Evolutionary conservation across 2,329 filamentous ascomycete genomes (phyloP).

Genomic region (Sclerotinia minor): DNA sequence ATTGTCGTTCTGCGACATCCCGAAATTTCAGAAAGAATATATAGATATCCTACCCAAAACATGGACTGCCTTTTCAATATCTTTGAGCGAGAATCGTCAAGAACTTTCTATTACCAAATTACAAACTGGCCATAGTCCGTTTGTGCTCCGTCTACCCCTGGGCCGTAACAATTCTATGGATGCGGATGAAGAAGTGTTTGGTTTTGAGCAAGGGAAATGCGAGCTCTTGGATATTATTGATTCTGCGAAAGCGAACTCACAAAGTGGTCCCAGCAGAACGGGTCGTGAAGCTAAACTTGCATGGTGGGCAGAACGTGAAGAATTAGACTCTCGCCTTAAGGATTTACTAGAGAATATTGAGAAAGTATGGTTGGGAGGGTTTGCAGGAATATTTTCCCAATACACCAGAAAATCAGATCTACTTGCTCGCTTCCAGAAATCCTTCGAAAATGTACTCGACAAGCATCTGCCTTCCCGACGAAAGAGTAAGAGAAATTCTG

Average conservation of each 20-base stretch:
- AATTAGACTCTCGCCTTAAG: conserved; percentile 73
- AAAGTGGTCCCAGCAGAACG: conserved; percentile 69
- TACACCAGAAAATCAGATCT: conserved; percentile 62
- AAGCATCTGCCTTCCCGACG: conserved; percentile 82
- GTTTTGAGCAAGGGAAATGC: conserved; percentile 74
- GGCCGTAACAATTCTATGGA: conserved; percentile 79
- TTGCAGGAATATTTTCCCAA: conserved; percentile 89
- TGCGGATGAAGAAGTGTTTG: conserved; percentile 76
- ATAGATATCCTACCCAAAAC: conserved; percentile 78
- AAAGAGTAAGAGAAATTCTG: conserved; percentile 56
- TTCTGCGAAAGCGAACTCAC: conserved; percentile 79
- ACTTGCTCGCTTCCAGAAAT: conserved; percentile 72
- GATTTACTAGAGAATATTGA: conserved; percentile 84
- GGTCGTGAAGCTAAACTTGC: conserved; percentile 73
- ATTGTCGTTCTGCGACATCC: conserved; percentile 48
- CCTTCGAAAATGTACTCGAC: conserved; percentile 76
- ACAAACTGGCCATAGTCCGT: conserved; percentile 71
- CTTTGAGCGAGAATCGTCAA: conserved; percentile 75
- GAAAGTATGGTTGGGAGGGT: conserved; percentile 91
- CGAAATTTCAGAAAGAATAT: conserved; percentile 74
- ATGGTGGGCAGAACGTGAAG: conserved; percentile 89
- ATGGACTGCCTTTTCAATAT: conserved; percentile 86
- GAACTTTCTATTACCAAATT: conserved; percentile 91
- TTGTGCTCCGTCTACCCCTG: conserved; percentile 83
- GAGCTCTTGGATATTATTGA: conserved; percentile 83